Conservation (phyloP, 352 stramenopile genomes). For the Phytophthora pluvialis region DNA sequence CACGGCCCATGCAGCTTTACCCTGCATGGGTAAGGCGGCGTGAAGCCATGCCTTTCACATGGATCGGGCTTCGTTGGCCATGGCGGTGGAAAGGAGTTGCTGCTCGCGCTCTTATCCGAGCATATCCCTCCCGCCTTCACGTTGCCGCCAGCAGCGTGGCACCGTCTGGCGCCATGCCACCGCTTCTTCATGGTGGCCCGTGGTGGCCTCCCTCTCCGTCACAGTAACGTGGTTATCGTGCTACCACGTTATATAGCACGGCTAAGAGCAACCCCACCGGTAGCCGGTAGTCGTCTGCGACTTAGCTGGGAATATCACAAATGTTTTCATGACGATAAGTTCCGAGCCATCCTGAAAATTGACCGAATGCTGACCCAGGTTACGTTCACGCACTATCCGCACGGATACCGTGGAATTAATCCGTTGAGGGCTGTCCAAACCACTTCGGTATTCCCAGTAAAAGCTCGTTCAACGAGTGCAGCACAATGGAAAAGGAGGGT, state of each 20-base stretch:
- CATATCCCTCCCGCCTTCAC: slow-evolving; percentile 8
- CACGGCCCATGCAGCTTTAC: too few relatives aligned
- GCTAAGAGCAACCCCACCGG: too few relatives aligned
- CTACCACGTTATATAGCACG: too few relatives aligned
- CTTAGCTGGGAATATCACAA: background rate
- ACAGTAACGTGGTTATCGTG: too few relatives aligned
- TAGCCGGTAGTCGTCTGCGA: slow-evolving; percentile 2
- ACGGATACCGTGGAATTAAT: too few relatives aligned
- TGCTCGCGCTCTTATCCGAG: slow-evolving; percentile 20
- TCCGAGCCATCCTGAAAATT: too few relatives aligned
- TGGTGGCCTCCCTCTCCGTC: too few relatives aligned
- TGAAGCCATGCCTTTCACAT: slow-evolving; percentile 1
- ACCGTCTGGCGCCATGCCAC: slow-evolving; percentile 21
- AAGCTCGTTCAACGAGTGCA: background rate
- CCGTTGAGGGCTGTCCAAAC: too few relatives aligned
- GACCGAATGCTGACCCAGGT: too few relatives aligned
- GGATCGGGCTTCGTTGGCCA: background rate
- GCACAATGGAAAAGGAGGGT: slow-evolving; percentile 3
- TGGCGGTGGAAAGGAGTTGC: slow-evolving; percentile 8
- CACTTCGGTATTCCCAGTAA: too few relatives aligned
- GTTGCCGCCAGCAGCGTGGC: slow-evolving; percentile 8
- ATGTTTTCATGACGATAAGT: too few relatives aligned
- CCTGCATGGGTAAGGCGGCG: background rate
- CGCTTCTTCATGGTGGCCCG: slow-evolving; percentile 16
- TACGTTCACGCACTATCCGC: too few relatives aligned